Evolutionary conservation across 148 eudicot genomes (phyloP), one percentile per base, ranked within the genome.

Genomic region (Limonium bicolor): DNA sequence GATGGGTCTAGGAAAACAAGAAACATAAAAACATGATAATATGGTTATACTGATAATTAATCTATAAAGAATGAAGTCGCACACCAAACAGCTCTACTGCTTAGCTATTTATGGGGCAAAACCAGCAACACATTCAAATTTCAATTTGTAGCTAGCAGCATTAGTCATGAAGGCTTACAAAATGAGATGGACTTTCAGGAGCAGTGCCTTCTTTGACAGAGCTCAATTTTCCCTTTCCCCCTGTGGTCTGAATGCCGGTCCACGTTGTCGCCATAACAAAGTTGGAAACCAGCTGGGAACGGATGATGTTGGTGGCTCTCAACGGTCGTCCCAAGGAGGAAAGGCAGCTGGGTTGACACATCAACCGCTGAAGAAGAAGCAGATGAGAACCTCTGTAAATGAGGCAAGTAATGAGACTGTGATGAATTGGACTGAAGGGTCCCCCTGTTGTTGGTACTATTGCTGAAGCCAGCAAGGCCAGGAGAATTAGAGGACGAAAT

Each of bases 381-480:
- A n/a, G n/a, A n/a, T 25, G 48, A 41, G 9, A 69, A 69, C 76
- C 83, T 83, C 65, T 73, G 96, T 14, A 71, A 68, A 15, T 77
- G 82, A 55, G 86, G 78, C 53, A 72, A 72, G 55, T 21, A n/a
- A 18, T 66, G 48, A 50, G 77, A 66, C 46, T 78, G 64, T 43
- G 78, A 51, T 19, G 83, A 80, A 84, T 90, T 90, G 95, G 97
- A 90, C 96, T 87, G 96, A 87, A 87, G 96, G 96, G 96, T 78
- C 96, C 96, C 94, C 96, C 96, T 67, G 58, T 72, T 64, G n/a
- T n/a, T n/a, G n/a, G n/a, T n/a, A n/a, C n/a, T n/a, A 48, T 10
- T 30, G 24, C 41, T 71, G 61, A 58, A 72, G 58, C 76, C 86
- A 41, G 78, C 61, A 31, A 58, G 55, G 66, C 67, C 58, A 22